These are phyloP conservation scores for Gastrolobium villosum DNA, from an alignment of 306 rosid species.

Conservation along the genomic window DNA sequence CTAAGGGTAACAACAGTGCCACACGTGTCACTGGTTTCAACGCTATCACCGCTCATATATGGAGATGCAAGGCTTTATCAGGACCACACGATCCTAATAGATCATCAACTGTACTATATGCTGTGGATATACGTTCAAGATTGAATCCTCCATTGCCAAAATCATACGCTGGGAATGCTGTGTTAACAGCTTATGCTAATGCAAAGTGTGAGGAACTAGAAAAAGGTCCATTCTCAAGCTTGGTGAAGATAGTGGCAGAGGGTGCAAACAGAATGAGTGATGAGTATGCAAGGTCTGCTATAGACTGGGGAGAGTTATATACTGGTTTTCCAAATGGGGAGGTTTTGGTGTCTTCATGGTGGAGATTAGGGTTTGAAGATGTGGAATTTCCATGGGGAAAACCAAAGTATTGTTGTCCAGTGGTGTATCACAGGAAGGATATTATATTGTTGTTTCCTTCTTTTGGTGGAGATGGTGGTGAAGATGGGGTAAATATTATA, in stretches of 20 bases:
- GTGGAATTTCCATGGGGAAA: slow-evolving; percentile 91
- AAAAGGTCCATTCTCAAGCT: slow-evolving; percentile 46
- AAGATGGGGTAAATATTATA: slow-evolving; percentile 58
- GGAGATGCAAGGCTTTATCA: slow-evolving; percentile 80
- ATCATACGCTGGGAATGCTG: slow-evolving; percentile 62
- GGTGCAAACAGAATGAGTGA: slow-evolving; percentile 69
- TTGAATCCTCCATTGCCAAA: slow-evolving; percentile 61
- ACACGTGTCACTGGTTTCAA: slow-evolving; percentile 57
- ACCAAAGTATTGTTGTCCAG: slow-evolving; percentile 77
- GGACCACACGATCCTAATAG: slow-evolving; percentile 42
- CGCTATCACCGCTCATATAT: slow-evolving; percentile 65
- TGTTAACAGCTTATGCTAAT: slow-evolving; percentile 59
- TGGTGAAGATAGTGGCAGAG: slow-evolving; percentile 70
- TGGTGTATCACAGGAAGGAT: slow-evolving; percentile 68
- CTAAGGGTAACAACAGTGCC: slow-evolving; percentile 28
- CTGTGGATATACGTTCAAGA: slow-evolving; percentile 66
- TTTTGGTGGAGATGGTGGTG: slow-evolving; percentile 22
- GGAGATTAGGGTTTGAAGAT: slow-evolving; percentile 76
- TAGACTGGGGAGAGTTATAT: slow-evolving; percentile 79
- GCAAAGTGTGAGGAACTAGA: slow-evolving; percentile 56
- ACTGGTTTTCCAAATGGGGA: slow-evolving; percentile 80
- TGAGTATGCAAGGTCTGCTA: slow-evolving; percentile 70
- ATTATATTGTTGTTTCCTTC: slow-evolving; percentile 75
- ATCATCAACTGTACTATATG: slow-evolving; percentile 65
- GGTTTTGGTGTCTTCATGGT: slow-evolving; percentile 83